phyloP scores from a whole-genome alignment of 495 filamentous ascomycete species.

The Niebla homalea region DNA sequence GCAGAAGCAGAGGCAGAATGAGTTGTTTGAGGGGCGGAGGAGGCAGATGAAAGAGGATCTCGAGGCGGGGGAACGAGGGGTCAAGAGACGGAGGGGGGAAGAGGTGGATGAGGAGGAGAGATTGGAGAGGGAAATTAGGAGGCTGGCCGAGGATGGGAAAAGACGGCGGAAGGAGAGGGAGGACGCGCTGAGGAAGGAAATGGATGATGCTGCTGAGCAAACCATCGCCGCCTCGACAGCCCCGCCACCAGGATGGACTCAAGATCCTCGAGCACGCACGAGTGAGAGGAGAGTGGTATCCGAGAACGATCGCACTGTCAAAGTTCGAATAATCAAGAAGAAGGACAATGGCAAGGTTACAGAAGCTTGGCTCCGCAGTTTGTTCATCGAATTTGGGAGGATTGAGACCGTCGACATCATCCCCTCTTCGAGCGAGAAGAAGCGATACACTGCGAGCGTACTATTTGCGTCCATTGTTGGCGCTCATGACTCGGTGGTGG shows the following conservation, averaged over 20 bases:
- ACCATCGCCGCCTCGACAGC: too few species aligned
- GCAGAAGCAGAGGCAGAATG: slow-evolving; percentile 48
- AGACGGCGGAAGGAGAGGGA: slow-evolving; percentile 36
- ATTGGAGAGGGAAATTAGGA: slow-evolving; percentile 44
- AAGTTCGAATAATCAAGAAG: slow-evolving; percentile 44
- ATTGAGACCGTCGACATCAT: slow-evolving; percentile 41
- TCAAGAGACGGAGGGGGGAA: slow-evolving; percentile 26
- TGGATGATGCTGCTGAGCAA: slow-evolving; percentile 27
- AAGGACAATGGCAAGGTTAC: slow-evolving; percentile 30
- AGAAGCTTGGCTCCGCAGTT: slow-evolving; percentile 27
- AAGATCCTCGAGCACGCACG: too few species aligned
- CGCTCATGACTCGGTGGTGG: slow-evolving; percentile 46
- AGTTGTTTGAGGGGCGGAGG: slow-evolving; percentile 51
- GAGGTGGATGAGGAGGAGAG: slow-evolving; percentile 45
- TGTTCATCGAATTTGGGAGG: slow-evolving; percentile 43
- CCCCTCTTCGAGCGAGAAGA: slow-evolving; percentile 41
- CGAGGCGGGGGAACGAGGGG: slow-evolving; percentile 44
- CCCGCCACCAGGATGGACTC: slow-evolving; percentile 1
- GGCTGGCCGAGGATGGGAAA: slow-evolving; percentile 52
- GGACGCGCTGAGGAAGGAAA: slow-evolving; percentile 31
- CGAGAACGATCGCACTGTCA: slow-evolving; percentile 45
- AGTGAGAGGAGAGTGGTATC: slow-evolving; percentile 23
- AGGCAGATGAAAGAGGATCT: slow-evolving; percentile 66
- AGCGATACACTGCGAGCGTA: slow-evolving; percentile 41
- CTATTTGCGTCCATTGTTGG: slow-evolving; percentile 46